Evolutionary conservation across 2,329 filamentous ascomycete species (phyloP), one percentile per base, ranked within the genome.

Genomic region (Aureobasidium sp.): DNA sequence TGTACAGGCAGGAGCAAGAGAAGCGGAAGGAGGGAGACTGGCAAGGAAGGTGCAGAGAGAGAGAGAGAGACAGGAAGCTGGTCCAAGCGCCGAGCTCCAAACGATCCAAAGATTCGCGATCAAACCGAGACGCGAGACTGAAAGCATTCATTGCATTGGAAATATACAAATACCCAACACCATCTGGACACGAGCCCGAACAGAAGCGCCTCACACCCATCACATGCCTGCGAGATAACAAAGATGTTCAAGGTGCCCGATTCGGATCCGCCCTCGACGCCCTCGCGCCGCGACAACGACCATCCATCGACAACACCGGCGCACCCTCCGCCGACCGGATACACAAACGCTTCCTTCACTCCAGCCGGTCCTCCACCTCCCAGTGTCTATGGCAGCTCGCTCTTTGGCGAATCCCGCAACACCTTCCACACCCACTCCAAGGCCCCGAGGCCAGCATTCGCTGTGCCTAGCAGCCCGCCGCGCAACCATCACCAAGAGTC

Each of bases 381-480:
- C n/a, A 70, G 69, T n/a, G 61, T 68, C 15, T 70, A 69, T 42
- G 70, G 67, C 27, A 72, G 69, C 65, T 73, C 71, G 6, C 42
- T 57, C 25, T 68, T 66, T 64, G 67, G 66, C 47, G 60, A 64
- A 13, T 63, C 63, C 11, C 65, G 64, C 54, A 66, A 69, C 60
- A 67, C 67, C 31, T 71, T 70, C 60, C 15, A 35, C 51, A 35
- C 49, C n/a, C 43, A 15, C 60, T 60, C 46, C 33, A 45, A 21
- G 42, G 25, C 51, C 8, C 25, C 25, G 49, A 64, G 66, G 62
- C 29, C 46, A n/a, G 27, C 63, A 64, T 74, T 71, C 60, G 68
- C 67, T 23, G 67, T 74, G 31, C 74, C 73, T n/a, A 74, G 70
- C 64, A 74, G 70, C 57, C 71, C 74, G 19, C 70, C 70, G 17